Evolutionary conservation across 2,329 filamentous ascomycete genomes (phyloP).

Genomic region (Aspergillus ochraceus): DNA sequence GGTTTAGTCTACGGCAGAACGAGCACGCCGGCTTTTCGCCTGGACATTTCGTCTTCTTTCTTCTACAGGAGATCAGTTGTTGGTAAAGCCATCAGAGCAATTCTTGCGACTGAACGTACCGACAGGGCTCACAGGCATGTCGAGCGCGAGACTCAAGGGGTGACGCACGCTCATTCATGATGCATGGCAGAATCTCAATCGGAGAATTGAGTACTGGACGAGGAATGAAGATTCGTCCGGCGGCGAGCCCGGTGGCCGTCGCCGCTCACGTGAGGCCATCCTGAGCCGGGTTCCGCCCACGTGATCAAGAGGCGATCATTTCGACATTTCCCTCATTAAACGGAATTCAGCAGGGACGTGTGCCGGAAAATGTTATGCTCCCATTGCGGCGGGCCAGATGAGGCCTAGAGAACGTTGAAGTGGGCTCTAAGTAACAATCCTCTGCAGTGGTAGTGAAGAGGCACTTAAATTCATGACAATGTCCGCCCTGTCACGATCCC

Average conservation of each 20-base stretch:
- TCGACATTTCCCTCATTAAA: no score
- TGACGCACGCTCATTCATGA: not conserved
- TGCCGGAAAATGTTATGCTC: no score
- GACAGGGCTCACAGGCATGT: slow-evolving; percentile 13
- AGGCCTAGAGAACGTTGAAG: no score
- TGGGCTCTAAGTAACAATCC: no score
- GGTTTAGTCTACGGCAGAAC: slow-evolving; percentile 8
- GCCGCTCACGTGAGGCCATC: not conserved
- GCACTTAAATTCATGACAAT: no score
- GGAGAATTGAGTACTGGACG: not conserved
- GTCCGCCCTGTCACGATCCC: no score
- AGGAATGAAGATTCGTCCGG: not conserved
- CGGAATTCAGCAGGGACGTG: no score
- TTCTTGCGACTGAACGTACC: not conserved
- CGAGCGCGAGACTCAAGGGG: not conserved
- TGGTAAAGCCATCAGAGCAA: not conserved
- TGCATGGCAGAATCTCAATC: not conserved
- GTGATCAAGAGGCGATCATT: no score
- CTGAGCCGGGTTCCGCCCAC: no score
- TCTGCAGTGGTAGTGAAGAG: no score
- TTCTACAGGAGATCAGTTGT: not conserved
- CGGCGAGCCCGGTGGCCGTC: no score
- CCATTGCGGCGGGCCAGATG: no score
- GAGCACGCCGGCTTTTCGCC: slow-evolving; percentile 10
- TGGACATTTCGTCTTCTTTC: slow-evolving; percentile 12